phyloP scores from a whole-genome alignment of 208 protist genomes.

The Trypanosoma theileri region DNA sequence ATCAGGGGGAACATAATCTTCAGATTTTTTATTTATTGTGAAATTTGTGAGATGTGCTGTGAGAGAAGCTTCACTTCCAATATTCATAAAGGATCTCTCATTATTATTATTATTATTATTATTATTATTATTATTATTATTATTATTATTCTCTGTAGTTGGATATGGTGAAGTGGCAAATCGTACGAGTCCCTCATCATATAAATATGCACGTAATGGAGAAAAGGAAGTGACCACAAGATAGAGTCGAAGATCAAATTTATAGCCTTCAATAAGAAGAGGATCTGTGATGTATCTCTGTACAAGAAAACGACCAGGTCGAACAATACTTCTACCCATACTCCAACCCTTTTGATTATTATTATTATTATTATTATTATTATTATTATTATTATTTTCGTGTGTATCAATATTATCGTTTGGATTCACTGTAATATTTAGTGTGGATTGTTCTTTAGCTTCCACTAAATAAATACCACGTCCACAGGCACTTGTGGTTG shows the following conservation, averaged over 20 bases:
- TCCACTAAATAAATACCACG: constrained; percentile 60
- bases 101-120: too few species aligned
- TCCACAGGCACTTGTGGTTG: constrained; percentile 61
- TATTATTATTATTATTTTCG: background rate
- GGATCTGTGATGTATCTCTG: constrained; percentile 82
- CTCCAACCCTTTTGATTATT: background rate
- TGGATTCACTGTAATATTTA: background rate
- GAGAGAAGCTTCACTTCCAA: constrained; percentile 10
- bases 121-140: constrained; percentile 16
- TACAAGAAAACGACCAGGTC: constrained; percentile 42
- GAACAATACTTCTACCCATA: background rate
- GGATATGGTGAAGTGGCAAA: constrained; percentile 79
- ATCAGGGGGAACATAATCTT: constrained; percentile 38
- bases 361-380: background rate
- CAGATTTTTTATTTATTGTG: constrained; percentile 77
- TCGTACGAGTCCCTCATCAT: constrained; percentile 86
- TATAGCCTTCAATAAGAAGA: constrained; percentile 82
- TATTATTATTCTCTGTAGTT: background rate
- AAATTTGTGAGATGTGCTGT: constrained; percentile 91
- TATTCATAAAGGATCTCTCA: too few species aligned
- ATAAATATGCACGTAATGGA: constrained; percentile 84
- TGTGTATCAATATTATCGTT: background rate
- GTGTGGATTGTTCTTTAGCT: constrained; percentile 4
- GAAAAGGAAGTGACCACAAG: constrained; percentile 85
- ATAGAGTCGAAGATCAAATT: constrained; percentile 93